These are phyloP conservation scores for Postia placenta DNA, from an alignment of 768 basidiomycete species.

Conservation along the genomic window DNA sequence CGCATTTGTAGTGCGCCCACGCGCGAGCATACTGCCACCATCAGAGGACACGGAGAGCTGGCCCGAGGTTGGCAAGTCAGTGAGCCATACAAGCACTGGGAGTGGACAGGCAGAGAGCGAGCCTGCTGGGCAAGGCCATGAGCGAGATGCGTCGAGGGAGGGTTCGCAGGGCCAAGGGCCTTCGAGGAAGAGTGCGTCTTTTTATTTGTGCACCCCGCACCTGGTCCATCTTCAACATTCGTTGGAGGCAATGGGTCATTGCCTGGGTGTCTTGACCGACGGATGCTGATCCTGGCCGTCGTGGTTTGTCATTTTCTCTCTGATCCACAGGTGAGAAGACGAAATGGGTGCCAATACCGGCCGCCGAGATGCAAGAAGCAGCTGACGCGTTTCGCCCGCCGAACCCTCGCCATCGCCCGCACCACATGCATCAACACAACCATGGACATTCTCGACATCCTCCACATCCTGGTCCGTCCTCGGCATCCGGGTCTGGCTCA, in stretches of 20 bases:
- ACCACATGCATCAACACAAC: constrained; percentile 20
- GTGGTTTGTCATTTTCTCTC: constrained; percentile 1
- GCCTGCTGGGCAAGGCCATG: constrained; percentile 16
- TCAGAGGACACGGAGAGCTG: constrained; percentile 33
- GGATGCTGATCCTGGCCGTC: neutral
- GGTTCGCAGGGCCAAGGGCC: constrained; percentile 21
- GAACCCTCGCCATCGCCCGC: constrained; percentile 16
- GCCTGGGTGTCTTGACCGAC: constrained; percentile 2
- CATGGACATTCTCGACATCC: constrained; percentile 1
- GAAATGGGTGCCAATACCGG: constrained; percentile 58
- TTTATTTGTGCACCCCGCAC: neutral
- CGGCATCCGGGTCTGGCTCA: constrained; percentile 24
- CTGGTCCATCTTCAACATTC: constrained; percentile 4
- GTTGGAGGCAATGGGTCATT: neutral
- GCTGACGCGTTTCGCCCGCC: constrained; percentile 33
- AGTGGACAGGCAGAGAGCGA: constrained; percentile 11
- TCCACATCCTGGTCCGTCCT: constrained; percentile 4
- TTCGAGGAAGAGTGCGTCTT: constrained; percentile 34
- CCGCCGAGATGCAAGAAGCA: constrained; percentile 48
- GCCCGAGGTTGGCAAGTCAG: constrained; percentile 39
- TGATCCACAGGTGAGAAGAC: constrained; percentile 41
- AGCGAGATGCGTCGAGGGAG: constrained; percentile 15
- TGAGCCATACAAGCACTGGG: neutral
- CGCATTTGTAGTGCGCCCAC: constrained; percentile 39
- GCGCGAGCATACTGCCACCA: constrained; percentile 16